These are phyloP conservation scores for Uncinocarpus reesii DNA, from an alignment of 2,329 filamentous ascomycete genomes.

Conservation along the genomic window DNA sequence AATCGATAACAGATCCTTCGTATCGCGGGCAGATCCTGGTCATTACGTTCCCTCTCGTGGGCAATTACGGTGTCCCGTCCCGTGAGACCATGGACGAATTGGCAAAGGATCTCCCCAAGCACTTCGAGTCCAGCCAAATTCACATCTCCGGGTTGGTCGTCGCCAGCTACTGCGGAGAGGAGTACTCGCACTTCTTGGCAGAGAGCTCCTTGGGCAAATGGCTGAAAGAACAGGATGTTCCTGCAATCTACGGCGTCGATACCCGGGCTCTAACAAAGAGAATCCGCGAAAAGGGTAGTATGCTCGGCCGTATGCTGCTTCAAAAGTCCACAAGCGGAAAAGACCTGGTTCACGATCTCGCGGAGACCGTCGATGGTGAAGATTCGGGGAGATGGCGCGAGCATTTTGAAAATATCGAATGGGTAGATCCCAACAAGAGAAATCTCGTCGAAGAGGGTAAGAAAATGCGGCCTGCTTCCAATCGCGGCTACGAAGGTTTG, in stretches of 20 bases:
- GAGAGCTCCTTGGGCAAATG: constrained; percentile 82
- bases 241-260: constrained; percentile 90
- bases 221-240: constrained; percentile 91
- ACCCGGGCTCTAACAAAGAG: constrained; percentile 88
- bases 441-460: constrained; percentile 93
- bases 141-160: constrained; percentile 88
- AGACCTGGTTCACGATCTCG: constrained; percentile 21
- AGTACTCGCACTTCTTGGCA: constrained; percentile 90
- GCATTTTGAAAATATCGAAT: constrained; percentile 70
- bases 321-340: constrained; percentile 44
- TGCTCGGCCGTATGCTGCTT: constrained; percentile 82
- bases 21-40: constrained; percentile 93
- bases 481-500: neutral
- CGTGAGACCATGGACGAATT: constrained; percentile 75
- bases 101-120: constrained; percentile 71
- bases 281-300: constrained; percentile 87
- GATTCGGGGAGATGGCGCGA: constrained; percentile 39
- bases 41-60: constrained; percentile 87
- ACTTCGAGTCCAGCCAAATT: constrained; percentile 88
- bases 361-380: constrained; percentile 34
- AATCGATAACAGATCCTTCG: constrained; percentile 80
- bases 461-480: no score
- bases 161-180: constrained; percentile 84
- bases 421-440: constrained; percentile 82
- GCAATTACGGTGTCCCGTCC: constrained; percentile 94